Evolutionary conservation across 78 protist species (phyloP).

Genomic region (Dictyostelium brefeldianum): DNA sequence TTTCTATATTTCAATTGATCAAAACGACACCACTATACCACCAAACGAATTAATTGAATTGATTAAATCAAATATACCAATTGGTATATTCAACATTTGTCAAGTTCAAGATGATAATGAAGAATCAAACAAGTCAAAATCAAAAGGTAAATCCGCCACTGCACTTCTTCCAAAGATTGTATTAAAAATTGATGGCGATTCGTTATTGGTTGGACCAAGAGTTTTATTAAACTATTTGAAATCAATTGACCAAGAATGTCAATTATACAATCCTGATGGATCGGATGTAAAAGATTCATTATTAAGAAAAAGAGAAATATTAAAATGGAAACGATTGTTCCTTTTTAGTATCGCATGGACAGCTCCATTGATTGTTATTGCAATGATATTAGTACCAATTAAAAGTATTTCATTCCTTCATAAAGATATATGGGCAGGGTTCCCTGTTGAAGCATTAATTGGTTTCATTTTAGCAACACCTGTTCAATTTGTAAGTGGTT

Average conservation of each 20-base stretch:
- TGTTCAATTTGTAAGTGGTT: conserved; percentile 60
- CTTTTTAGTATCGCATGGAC: conserved; percentile 37
- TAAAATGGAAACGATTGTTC: conserved; percentile 49
- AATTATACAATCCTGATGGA: conserved; percentile 44
- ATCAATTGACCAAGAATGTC: background rate
- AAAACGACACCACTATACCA: background rate
- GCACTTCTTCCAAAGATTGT: background rate
- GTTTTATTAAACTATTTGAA: background rate
- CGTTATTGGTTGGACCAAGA: conserved; percentile 45
- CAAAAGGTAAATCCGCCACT: background rate
- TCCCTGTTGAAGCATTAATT: conserved; percentile 45
- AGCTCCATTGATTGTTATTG: conserved; percentile 43
- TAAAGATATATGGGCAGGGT: background rate
- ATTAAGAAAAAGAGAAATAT: conserved; percentile 66
- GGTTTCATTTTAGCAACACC: conserved; percentile 73
- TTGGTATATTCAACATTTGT: conserved; percentile 11
- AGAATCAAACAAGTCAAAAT: background rate
- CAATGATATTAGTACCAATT: conserved; percentile 61
- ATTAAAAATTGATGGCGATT: conserved; percentile 53
- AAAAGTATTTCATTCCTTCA: conserved; percentile 25
- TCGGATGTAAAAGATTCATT: conserved; percentile 65
- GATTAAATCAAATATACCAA: background rate
- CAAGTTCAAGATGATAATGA: background rate
- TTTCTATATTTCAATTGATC: conserved; percentile 13
- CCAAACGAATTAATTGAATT: background rate